A percentile compares a stretch with the other conserved stretches of the same genome.
These are phyloP conservation scores for Podospora tetraspora DNA, from an alignment of 495 filamentous ascomycete species.

Conservation along the genomic window DNA sequence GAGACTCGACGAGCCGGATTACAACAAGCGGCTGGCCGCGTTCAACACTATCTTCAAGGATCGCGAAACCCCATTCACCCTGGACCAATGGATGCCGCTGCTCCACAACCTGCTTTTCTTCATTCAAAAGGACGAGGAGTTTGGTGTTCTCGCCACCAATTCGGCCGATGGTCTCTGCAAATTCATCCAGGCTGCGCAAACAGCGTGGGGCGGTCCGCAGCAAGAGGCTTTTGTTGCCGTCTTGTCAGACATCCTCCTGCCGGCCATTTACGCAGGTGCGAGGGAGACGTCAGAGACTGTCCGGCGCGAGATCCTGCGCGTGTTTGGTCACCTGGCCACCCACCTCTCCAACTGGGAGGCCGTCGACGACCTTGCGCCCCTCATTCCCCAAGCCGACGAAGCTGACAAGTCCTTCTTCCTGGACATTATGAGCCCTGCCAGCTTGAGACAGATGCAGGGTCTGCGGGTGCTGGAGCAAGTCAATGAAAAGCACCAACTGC, in stretches of 20 bases:
- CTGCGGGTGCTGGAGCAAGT: constrained; percentile 66
- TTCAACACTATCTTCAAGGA: constrained; percentile 67
- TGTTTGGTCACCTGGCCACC: constrained; percentile 72
- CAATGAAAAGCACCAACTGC: constrained; percentile 56
- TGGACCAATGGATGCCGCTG: constrained; percentile 86
- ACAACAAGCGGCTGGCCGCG: constrained; percentile 69
- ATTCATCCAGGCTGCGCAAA: constrained; percentile 60
- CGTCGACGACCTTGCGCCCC: constrained; percentile 66
- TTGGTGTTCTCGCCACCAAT: constrained; percentile 72
- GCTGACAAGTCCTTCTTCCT: constrained; percentile 85
- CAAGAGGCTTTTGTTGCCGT: constrained; percentile 43
- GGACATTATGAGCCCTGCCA: constrained; percentile 86
- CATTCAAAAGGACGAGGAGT: constrained; percentile 80
- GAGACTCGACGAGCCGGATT: constrained; percentile 78
- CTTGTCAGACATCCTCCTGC: constrained; percentile 59
- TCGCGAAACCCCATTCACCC: constrained; percentile 47
- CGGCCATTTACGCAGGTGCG: constrained; percentile 68
- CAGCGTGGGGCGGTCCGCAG: constrained; percentile 29
- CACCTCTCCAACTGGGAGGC: constrained; percentile 60
- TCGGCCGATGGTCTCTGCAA: constrained; percentile 73
- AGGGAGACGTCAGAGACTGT: constrained; percentile 76
- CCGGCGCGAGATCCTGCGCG: constrained; percentile 68
- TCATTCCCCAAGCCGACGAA: constrained; percentile 68
- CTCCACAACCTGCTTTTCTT: constrained; percentile 86
- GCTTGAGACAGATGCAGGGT: constrained; percentile 79